Evolutionary conservation across 495 filamentous ascomycete species (phyloP), one percentile per base, ranked within the genome.

Genomic region (Terfezia boudieri): DNA sequence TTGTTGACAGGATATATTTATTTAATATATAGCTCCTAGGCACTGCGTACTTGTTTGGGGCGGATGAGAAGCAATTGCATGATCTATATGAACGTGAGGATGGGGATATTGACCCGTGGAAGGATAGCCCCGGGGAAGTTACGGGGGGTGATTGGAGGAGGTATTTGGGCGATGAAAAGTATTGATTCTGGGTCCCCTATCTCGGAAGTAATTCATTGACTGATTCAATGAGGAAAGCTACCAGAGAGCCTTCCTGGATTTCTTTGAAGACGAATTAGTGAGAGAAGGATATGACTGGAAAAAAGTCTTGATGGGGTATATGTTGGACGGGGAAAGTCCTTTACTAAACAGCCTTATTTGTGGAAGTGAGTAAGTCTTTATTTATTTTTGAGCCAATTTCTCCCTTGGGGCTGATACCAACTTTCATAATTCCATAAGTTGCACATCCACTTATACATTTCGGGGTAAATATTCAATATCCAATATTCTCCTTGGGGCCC

Each of bases 371-470:
- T 77, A 38, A 5, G 32, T n/a, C 37, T 49, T 53, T 5, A 17
- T 20, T 8, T 37, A 12, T 8, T 54, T 4, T 55, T 20, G 20
- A 20, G 2, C 37, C 48, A 36, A n/a, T 50, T 53, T 37, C 56
- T 61, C n/a, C 58, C 41, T 46, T 20, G 22, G 32, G 56, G 46
- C 49, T 51, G 23, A 41, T 51, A 54, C 37, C 23, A 55, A 11
- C 9, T 46, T 11, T 43, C 38, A 11, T 11, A 43, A 43, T 23
- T 12, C 37, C 26, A 32, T 32, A 32, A 92, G 84, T 94, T 55
- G 88, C 79, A 37, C 84, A 94, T 62, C 83, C 88, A 1, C 69
- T 94, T 35, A 90, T 94, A 52, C 88, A 95, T 58, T 74, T 94
- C 1, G 86, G 79, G 43, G 61, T 62, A 55, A 41, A 8, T 48